Percentiles rank a stretch among this genome's conserved stretches.
Evolutionary conservation across 441 rosid genomes (phyloP).

Genomic region (Jatropha multifida): DNA sequence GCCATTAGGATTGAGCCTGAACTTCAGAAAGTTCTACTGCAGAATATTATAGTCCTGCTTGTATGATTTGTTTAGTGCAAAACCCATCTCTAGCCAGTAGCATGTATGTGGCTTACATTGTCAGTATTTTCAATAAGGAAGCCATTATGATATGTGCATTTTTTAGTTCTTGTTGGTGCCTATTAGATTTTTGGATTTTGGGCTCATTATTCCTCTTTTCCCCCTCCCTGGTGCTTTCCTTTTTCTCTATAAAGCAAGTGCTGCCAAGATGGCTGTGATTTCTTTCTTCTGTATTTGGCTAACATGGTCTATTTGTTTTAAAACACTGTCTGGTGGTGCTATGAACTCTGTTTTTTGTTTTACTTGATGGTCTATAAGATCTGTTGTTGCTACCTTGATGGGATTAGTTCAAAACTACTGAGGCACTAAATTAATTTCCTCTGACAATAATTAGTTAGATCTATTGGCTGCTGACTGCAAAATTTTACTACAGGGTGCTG

Average conservation of each 20-base stretch:
- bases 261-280: background rate
- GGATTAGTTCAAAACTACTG: background rate
- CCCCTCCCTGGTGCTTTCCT: background rate
- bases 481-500: slow-evolving; percentile 63
- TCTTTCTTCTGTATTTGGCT: background rate
- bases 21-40: background rate
- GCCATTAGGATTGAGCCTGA: background rate
- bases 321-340: background rate
- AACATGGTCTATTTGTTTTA: background rate
- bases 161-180: background rate
- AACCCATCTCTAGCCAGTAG: background rate
- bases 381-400: background rate
- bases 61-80: background rate
- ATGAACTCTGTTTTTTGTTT: background rate
- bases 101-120: background rate
- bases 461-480: background rate
- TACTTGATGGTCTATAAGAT: background rate
- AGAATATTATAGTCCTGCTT: background rate
- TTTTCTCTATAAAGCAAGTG: background rate
- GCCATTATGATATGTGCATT: background rate
- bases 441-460: background rate
- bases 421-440: background rate
- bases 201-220: background rate
- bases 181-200: background rate
- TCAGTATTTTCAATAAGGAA: background rate